Evolutionary conservation across 2,329 filamentous ascomycete genomes (phyloP), one percentile per base, ranked within the genome.

Genomic region (Fusarium nurragi): DNA sequence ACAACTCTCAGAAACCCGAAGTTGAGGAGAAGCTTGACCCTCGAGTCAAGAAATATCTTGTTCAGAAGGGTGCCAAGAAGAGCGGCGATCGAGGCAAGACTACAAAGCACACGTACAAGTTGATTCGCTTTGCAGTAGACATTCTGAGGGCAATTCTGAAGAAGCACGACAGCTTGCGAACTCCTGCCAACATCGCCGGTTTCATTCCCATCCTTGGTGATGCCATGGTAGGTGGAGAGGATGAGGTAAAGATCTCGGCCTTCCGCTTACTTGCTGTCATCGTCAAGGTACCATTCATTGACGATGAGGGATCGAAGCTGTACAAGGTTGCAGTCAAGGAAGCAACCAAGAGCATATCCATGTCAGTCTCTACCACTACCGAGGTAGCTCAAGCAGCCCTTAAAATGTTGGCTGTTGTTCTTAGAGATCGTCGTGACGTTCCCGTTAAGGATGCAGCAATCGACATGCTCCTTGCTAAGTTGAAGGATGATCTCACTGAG

Each of bases 171-270:
- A 86, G 87, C 53, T 83, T 99, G 25, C 87, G 93, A 65, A 97
- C 90, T 2, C 82, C 92, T 1, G 82, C 84, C 39, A 97, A 97
- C 68, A 80, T 99, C 41, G 81, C 88, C 39, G 94, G 93, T 0
- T 97, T 98, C 72, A 80, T 99, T 46, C 93, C 93, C 1, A 89
- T 97, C 57, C 84, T 98, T 30, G 94, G 94, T 51, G 95, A 99
- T 76, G 88, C 92, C 1, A 83, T 98, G 39, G 83, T 97, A 9
- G 89, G 88, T 67, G 89, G 88, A 3, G 92, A 97, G 73, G 94
- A 98, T 72, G 95, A 99, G 74, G 91, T 99, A 59, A 95, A 96
- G 79, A 87, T 96, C 30, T 90, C 94, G 2, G 89, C 93, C 12
- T 89, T 98, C 73, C 89, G 93, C 64, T 81, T 98, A n/a, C 83